Conservation (phyloP, 306 rosid species). For the Cicer chorassanicum region DNA sequence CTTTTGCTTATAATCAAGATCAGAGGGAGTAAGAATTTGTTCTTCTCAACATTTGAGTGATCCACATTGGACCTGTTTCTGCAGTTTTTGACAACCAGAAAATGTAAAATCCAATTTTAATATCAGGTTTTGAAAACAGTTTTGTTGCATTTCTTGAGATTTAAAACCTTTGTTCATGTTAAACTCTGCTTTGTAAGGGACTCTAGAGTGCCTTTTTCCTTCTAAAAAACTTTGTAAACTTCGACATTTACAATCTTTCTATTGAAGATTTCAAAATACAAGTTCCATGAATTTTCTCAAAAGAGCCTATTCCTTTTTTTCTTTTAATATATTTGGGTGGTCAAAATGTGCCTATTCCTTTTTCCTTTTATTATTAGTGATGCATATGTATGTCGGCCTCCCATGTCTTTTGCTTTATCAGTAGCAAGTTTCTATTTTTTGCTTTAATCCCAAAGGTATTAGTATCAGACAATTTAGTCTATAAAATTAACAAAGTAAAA, state of each 20-base stretch:
- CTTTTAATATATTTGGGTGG: neutral
- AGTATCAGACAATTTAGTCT: neutral
- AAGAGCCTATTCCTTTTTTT: neutral
- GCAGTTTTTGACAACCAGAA: neutral
- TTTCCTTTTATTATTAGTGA: neutral
- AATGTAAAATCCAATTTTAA: neutral
- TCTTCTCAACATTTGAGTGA: neutral
- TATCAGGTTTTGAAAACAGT: slow-evolving; percentile 12
- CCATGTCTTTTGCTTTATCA: slow-evolving; percentile 18
- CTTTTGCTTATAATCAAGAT: neutral
- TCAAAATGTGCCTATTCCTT: neutral
- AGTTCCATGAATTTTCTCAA: slow-evolving; percentile 24
- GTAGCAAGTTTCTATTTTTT: slow-evolving; percentile 3
- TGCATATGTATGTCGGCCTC: neutral
- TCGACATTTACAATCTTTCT: neutral
- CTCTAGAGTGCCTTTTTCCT: neutral
- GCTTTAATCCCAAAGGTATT: neutral
- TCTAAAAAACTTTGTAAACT: slow-evolving; percentile 2
- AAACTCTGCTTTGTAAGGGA: neutral
- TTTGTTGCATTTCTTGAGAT: neutral
- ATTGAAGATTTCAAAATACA: slow-evolving; percentile 1
- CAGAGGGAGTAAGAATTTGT: neutral
- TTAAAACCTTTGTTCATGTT: neutral
- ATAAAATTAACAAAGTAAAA: neutral
- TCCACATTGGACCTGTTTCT: slow-evolving; percentile 10